phyloP scores from a whole-genome alignment of 257 asterid genomes.

The Capsicum chinense region DNA sequence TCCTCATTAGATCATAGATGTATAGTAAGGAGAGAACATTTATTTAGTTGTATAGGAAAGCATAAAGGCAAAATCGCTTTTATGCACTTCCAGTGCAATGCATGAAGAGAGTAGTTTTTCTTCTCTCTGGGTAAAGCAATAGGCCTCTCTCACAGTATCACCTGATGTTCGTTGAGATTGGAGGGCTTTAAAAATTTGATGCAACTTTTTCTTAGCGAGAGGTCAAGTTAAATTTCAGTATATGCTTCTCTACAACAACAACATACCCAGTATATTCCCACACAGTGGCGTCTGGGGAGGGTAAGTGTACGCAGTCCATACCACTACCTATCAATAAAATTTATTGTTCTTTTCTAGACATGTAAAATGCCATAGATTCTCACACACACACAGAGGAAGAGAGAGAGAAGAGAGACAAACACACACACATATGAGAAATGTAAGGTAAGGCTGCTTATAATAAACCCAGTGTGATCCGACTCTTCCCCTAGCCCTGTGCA shows the following conservation, averaged over 20 bases:
- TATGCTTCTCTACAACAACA: neutral
- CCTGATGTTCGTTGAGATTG: neutral
- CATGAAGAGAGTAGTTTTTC: neutral
- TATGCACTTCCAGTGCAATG: neutral
- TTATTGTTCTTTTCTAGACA: neutral
- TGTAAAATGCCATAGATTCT: neutral
- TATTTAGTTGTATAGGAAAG: neutral
- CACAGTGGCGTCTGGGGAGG: too few species aligned
- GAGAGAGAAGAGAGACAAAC: too few species aligned
- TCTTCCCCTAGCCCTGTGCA: neutral
- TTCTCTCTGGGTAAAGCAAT: neutral
- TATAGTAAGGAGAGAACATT: neutral
- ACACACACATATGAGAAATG: neutral
- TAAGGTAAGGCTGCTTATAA: neutral
- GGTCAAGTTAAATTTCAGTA: neutral
- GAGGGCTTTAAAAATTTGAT: conserved; percentile 6
- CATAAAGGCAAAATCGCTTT: neutral
- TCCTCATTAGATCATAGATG: neutral
- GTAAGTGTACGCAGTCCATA: too few species aligned
- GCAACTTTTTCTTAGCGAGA: neutral
- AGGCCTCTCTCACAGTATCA: neutral
- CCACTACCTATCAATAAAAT: neutral
- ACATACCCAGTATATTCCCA: too few species aligned
- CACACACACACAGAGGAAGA: neutral
- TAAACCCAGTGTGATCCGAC: neutral